Evolutionary conservation across 345 rosid genomes (phyloP).

Genomic region (Psidium guajava): DNA sequence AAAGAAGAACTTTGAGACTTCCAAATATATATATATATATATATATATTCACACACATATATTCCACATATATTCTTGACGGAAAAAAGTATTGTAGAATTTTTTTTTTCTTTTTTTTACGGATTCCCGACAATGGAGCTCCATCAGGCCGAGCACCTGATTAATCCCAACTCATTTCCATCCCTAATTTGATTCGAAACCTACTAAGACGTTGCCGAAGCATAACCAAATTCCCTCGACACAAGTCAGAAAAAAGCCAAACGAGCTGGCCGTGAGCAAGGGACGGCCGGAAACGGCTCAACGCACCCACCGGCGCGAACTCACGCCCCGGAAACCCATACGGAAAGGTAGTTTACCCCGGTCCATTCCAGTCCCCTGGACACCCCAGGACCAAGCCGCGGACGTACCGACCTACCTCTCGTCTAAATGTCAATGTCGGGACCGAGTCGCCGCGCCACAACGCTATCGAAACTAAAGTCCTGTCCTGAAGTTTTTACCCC

Average conservation of each 20-base stretch:
- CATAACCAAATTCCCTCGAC: not conserved
- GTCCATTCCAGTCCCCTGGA: not conserved
- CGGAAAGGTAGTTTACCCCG: not conserved
- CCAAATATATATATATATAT: too few relatives aligned
- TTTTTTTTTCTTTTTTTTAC: not conserved
- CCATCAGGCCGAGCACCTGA: not conserved
- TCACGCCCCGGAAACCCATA: not conserved
- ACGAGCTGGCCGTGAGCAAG: not conserved
- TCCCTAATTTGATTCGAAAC: not conserved
- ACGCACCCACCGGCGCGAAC: not conserved
- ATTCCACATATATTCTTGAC: not conserved
- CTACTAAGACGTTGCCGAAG: not conserved
- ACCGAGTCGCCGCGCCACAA: not conserved
- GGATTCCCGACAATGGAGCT: not conserved
- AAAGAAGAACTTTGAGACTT: not conserved
- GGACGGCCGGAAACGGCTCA: not conserved
- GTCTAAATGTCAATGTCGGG: not conserved
- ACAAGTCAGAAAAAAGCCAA: not conserved
- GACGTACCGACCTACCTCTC: not conserved
- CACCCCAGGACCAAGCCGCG: not conserved
- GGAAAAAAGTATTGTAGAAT: not conserved
- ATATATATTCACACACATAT: too few relatives aligned
- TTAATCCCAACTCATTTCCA: not conserved
- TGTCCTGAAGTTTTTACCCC: not conserved
- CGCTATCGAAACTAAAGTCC: not conserved